Evolutionary conservation across 2,329 filamentous ascomycete species (phyloP).

Genomic region (Ramichloridium luteum): DNA sequence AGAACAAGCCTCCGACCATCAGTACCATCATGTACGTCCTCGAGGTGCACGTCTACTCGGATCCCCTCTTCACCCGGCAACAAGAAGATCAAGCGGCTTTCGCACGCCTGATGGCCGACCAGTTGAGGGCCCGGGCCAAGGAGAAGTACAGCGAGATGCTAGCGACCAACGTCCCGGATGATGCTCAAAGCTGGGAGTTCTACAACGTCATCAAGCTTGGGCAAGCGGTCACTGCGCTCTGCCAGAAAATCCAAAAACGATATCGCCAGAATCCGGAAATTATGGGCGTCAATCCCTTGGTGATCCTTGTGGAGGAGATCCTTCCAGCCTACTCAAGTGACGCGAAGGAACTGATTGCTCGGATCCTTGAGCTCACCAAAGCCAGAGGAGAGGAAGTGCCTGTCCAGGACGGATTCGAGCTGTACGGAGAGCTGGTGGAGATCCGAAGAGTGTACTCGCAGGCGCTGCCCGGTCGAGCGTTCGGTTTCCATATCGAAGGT

Average conservation of each 20-base stretch:
- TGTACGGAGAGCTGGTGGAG: slow-evolving; percentile 79
- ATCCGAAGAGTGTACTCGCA: slow-evolving; percentile 71
- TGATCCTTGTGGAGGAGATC: slow-evolving; percentile 67
- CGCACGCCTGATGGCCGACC: slow-evolving; percentile 56
- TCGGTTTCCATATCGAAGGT: slow-evolving; percentile 78
- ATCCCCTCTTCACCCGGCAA: slow-evolving; percentile 61
- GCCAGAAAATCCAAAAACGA: slow-evolving; percentile 80
- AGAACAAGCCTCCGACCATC: slow-evolving; percentile 71
- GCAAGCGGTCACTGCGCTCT: slow-evolving; percentile 71
- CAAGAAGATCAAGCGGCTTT: slow-evolving; percentile 62
- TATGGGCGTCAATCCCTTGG: slow-evolving; percentile 59
- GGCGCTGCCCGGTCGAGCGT: slow-evolving; percentile 58
- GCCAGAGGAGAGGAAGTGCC: slow-evolving; percentile 62
- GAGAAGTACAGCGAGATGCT: slow-evolving; percentile 72
- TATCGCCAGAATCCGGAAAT: slow-evolving; percentile 81
- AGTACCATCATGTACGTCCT: slow-evolving; percentile 70
- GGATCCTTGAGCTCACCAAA: slow-evolving; percentile 63
- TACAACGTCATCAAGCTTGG: slow-evolving; percentile 81
- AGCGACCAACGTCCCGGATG: slow-evolving; percentile 64
- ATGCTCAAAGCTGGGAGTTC: slow-evolving; percentile 78
- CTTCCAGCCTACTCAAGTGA: slow-evolving; percentile 87
- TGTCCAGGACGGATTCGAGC: slow-evolving; percentile 82
- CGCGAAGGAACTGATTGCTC: slow-evolving; percentile 68
- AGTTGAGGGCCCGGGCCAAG: slow-evolving; percentile 59
- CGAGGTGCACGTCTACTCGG: slow-evolving; percentile 67